Evolutionary conservation across 441 rosid genomes (phyloP).

Genomic region (Erodium texanum): DNA sequence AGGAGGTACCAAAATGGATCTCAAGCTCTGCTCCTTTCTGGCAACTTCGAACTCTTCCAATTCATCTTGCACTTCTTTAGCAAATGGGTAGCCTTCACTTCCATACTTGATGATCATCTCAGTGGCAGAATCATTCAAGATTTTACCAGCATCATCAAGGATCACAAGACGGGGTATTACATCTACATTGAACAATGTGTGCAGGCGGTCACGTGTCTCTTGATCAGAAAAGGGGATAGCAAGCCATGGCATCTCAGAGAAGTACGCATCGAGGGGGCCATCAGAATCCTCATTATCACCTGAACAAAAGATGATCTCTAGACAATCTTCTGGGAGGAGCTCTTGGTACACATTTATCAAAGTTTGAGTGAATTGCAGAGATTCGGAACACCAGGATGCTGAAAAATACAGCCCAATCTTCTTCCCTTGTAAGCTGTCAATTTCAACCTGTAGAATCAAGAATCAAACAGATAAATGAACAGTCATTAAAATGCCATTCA

Average conservation of each 20-base stretch:
- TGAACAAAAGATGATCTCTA: conserved; percentile 53
- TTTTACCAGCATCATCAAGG: conserved; percentile 41
- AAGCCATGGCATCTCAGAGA: conserved; percentile 33
- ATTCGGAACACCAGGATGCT: conserved; percentile 64
- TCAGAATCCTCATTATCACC: conserved; percentile 35
- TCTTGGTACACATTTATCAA: conserved; percentile 44
- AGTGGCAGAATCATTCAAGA: conserved; percentile 39
- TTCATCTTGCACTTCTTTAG: conserved; percentile 40
- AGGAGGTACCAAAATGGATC: conserved; percentile 36
- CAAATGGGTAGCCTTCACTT: conserved; percentile 52
- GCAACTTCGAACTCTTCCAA: conserved; percentile 54
- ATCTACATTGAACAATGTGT: conserved; percentile 36
- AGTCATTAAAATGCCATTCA: neutral
- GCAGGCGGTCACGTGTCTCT: conserved; percentile 34
- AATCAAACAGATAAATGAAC: neutral
- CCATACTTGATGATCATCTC: conserved; percentile 45
- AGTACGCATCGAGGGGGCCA: conserved; percentile 39
- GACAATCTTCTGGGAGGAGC: conserved; percentile 33
- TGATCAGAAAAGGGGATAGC: conserved; percentile 52
- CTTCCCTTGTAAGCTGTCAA: conserved; percentile 57
- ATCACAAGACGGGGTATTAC: conserved; percentile 61
- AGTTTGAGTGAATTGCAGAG: conserved; percentile 46
- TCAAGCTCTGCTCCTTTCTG: conserved; percentile 43
- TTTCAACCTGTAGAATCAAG: conserved; percentile 35
- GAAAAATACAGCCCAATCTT: conserved; percentile 61